phyloP scores from a whole-genome alignment of 148 eudicot genomes.

The Camellia granthamiana region DNA sequence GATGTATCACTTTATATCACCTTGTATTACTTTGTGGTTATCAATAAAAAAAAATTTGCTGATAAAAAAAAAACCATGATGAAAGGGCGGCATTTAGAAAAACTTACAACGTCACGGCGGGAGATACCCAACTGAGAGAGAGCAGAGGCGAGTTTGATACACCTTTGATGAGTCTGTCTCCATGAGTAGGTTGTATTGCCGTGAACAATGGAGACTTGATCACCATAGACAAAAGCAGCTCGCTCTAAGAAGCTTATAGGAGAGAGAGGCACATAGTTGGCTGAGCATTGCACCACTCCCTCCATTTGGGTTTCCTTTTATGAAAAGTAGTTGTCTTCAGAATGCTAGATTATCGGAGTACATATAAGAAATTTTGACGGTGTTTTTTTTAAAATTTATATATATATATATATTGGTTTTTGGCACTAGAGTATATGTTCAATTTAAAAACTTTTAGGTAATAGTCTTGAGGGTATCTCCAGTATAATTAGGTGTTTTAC shows the following conservation, averaged over 20 bases:
- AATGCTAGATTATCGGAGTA: neutral
- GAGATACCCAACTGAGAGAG: conserved; percentile 30
- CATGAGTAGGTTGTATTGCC: conserved; percentile 36
- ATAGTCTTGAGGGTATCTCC: no score
- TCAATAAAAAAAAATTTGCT: no score
- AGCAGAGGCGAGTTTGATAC: conserved; percentile 54
- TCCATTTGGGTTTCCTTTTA: conserved; percentile 21
- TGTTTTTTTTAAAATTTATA: no score
- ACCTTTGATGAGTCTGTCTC: conserved; percentile 49
- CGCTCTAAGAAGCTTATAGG: conserved; percentile 64
- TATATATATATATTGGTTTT: no score
- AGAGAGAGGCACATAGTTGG: conserved; percentile 41
- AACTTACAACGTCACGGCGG: conserved; percentile 56
- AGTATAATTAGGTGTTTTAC: no score
- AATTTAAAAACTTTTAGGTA: no score
- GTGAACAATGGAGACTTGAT: conserved; percentile 38
- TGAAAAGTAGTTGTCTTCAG: neutral
- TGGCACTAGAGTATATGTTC: no score
- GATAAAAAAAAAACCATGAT: no score
- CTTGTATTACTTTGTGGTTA: no score
- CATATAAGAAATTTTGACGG: neutral
- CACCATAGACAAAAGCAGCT: conserved; percentile 42
- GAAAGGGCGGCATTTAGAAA: neutral
- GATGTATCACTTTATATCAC: no score
- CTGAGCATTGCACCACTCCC: conserved; percentile 37